Evolutionary conservation across 208 protist genomes (phyloP).

Genomic region (Acanthamoeba lenticulata): DNA sequence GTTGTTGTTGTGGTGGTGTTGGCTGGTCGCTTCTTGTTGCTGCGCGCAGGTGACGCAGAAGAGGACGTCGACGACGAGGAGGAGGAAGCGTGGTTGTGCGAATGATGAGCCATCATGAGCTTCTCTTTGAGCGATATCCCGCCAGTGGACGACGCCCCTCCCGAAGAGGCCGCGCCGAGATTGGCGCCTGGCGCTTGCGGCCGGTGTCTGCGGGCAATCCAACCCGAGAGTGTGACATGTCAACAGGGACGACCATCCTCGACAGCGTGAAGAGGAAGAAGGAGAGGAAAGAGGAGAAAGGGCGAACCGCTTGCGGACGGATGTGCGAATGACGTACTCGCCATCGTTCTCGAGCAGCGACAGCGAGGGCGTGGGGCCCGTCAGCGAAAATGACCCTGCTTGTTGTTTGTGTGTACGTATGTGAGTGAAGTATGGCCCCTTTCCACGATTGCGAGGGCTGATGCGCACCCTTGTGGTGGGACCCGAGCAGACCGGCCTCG

Average conservation of each 20-base stretch:
- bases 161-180: too few species aligned
- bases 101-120: neutral
- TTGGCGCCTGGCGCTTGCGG: neutral
- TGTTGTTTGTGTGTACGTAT: neutral
- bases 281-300: too few species aligned
- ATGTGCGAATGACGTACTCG: neutral
- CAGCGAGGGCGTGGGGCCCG: constrained; percentile 16
- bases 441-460: neutral
- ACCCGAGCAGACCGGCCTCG: too few species aligned
- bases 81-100: neutral
- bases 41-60: too few species aligned
- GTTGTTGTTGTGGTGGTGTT: too few species aligned
- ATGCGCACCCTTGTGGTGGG: neutral
- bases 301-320: neutral
- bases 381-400: constrained; percentile 39
- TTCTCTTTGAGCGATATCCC: neutral
- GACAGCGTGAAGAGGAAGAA: neutral
- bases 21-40: too few species aligned
- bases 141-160: too few species aligned
- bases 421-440: neutral
- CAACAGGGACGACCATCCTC: neutral
- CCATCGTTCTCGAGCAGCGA: neutral
- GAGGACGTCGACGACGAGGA: too few species aligned
- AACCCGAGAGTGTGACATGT: neutral
- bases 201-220: neutral